Evolutionary conservation across 495 filamentous ascomycete species (phyloP), one percentile per base, ranked within the genome.

Genomic region (Penicillium bialowiezense): DNA sequence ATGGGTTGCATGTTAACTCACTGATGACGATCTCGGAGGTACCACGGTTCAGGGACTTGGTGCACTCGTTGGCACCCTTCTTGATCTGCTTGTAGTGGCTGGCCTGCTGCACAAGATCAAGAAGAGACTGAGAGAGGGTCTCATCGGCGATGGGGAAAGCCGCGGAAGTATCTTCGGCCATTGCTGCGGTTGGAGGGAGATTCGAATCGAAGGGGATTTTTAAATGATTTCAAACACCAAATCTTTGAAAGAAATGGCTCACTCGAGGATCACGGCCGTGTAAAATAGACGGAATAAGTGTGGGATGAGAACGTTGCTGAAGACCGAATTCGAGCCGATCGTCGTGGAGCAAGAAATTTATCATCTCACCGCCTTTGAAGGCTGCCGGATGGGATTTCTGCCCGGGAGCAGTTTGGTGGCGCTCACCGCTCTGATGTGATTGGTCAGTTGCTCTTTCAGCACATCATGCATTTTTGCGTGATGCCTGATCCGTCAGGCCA

Each of bases 91-190:
- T 76, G 72, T 89, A 89, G 70, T 96, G 87, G 38, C 73, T 75
- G 24, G 87, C 87, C 67, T 95, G 89, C 74, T 97, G 92, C 32
- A 96, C 79, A 24, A 95, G 79, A 60, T 96, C 90, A 29, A 96
- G 78, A 47, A 95, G 81, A 28, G 63, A 87, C 82, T 81, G 90
- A 80, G 85, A 72, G n/a, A 96, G 79, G 45, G 76, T 76, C 55
- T 80, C 74, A 61, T 96, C 93, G 68, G 92, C 92, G 62, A 95
- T 73, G 55, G 92, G 92, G 88, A 90, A 96, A 58, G 92, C 92
- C 43, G 68, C 68, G 50, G 42, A 52, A 46, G 66, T 57, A 47
- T 73, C 64, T 54, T 61, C 71, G 56, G 72, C 63, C 72, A 74
- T 71, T 59, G 44, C 64, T 60, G 46, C 40, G 18, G 38, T 42